Evolutionary conservation across 108 stramenopile species (phyloP).

Genomic region (Pseudonitzschia multiseries): DNA sequence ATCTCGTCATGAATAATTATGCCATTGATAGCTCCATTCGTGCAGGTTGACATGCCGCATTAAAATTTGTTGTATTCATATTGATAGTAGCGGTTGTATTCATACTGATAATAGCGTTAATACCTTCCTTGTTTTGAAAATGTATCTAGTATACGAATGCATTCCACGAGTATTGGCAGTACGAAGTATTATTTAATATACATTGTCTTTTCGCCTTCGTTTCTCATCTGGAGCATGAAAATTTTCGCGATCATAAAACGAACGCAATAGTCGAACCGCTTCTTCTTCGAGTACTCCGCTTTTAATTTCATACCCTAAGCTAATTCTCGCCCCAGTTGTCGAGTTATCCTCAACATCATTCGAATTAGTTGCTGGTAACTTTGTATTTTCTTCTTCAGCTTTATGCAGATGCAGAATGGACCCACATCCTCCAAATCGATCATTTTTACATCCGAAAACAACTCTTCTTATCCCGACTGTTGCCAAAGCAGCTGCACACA

Average conservation of each 20-base stretch:
- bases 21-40: too few relatives aligned
- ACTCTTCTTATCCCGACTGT: constrained; percentile 65
- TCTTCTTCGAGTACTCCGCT: constrained; percentile 70
- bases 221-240: constrained; percentile 83
- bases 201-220: constrained; percentile 48
- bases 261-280: constrained; percentile 67
- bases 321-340: not conserved
- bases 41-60: too few relatives aligned
- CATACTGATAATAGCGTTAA: too few relatives aligned
- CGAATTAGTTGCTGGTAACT: not conserved
- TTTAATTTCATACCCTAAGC: constrained; percentile 53
- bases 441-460: constrained; percentile 80
- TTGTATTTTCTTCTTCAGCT: not conserved
- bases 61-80: too few relatives aligned
- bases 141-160: too few relatives aligned
- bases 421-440: constrained; percentile 85
- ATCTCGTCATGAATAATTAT: too few relatives aligned
- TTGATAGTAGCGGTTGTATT: too few relatives aligned
- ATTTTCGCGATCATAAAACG: constrained; percentile 85
- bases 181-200: not conserved
- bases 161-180: too few relatives aligned
- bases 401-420: constrained; percentile 68
- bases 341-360: constrained; percentile 33
- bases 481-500: constrained; percentile 86
- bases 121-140: too few relatives aligned